Evolutionary conservation across 345 rosid species (phyloP).

Genomic region (Citrus trifoliata): DNA sequence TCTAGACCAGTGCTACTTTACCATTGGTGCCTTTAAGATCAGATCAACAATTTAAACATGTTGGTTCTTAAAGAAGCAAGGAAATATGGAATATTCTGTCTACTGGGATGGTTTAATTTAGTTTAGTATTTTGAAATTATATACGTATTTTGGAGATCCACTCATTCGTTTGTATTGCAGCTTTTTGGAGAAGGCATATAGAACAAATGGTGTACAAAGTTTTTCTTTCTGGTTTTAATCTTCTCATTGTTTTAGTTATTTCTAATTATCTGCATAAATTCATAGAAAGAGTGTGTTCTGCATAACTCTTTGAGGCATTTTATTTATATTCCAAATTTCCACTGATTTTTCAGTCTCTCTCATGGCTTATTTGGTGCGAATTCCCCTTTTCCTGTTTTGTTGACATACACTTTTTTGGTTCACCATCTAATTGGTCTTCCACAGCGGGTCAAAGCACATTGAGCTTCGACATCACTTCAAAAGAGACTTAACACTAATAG

Average conservation of each 20-base stretch:
- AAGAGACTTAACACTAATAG: neutral
- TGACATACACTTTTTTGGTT: neutral
- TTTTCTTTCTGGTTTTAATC: neutral
- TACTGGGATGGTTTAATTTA: neutral
- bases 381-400: neutral
- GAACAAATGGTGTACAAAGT: neutral
- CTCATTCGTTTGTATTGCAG: too few species aligned
- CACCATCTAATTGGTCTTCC: neutral
- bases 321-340: neutral
- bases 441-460: too few species aligned
- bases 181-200: neutral
- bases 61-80: neutral
- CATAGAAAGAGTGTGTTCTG: neutral
- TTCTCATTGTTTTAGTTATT: neutral
- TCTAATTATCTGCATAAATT: neutral
- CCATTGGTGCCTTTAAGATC: neutral
- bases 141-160: neutral
- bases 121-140: neutral
- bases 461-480: too few species aligned
- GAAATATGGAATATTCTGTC: neutral
- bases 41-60: neutral
- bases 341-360: neutral
- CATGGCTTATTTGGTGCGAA: neutral
- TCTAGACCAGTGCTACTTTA: neutral
- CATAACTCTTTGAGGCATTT: neutral